phyloP scores from a whole-genome alignment of 202 grass and related monocot genomes.

The Dendrocalamus latiflorus region DNA sequence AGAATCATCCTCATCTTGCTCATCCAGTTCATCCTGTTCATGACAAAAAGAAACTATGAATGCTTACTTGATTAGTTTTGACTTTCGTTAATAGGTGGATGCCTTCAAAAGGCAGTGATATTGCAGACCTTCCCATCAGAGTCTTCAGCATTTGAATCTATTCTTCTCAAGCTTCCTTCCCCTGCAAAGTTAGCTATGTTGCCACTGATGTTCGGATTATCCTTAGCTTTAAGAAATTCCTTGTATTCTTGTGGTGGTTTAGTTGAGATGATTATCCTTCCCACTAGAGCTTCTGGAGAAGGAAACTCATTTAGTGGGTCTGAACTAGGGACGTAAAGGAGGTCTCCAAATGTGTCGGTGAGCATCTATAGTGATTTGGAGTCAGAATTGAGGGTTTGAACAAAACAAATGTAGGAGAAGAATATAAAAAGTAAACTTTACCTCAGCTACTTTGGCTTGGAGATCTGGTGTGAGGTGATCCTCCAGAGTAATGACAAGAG shows the following conservation, averaged over 20 bases:
- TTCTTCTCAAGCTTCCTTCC: slow-evolving; percentile 36
- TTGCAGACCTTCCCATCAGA: slow-evolving; percentile 50
- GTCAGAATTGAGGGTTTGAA: slow-evolving; percentile 24
- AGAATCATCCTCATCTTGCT: slow-evolving; percentile 53
- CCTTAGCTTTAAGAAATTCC: slow-evolving; percentile 47
- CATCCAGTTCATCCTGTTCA: slow-evolving; percentile 52
- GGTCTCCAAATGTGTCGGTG: slow-evolving; percentile 64
- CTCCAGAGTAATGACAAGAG: slow-evolving; percentile 85
- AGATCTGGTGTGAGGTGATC: slow-evolving; percentile 78
- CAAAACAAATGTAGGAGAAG: neutral
- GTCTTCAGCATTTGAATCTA: slow-evolving; percentile 47
- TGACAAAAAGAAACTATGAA: neutral
- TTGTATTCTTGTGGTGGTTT: slow-evolving; percentile 83
- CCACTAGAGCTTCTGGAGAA: slow-evolving; percentile 66
- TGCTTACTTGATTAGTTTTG: neutral
- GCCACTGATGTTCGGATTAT: slow-evolving; percentile 15
- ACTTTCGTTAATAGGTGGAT: neutral
- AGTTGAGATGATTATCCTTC: slow-evolving; percentile 74
- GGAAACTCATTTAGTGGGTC: slow-evolving; percentile 63
- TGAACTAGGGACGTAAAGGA: slow-evolving; percentile 54
- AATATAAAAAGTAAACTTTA: slow-evolving; percentile 24
- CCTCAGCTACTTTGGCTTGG: slow-evolving; percentile 77
- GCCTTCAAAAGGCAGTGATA: slow-evolving; percentile 1
- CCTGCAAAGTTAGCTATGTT: slow-evolving; percentile 24
- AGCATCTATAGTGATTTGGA: slow-evolving; percentile 52